phyloP scores from a whole-genome alignment of 2,329 filamentous ascomycete genomes.

The Fusarium temperatum region DNA sequence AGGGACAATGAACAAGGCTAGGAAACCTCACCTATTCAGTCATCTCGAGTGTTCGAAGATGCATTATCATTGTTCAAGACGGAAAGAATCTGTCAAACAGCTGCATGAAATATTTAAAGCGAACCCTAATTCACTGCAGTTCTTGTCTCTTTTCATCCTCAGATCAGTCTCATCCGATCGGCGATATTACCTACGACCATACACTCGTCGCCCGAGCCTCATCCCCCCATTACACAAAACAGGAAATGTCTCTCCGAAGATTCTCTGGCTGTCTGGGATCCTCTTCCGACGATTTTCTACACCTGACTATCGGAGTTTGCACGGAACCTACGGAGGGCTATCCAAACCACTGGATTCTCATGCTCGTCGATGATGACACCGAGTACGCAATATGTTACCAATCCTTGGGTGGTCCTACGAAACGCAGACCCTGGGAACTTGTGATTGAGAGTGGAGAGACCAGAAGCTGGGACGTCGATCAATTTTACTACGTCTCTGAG shows the following conservation, averaged over 20 bases:
- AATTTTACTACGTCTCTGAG: neutral
- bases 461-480: neutral
- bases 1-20: neutral
- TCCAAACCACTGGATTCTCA: conserved; percentile 4
- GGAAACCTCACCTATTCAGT: neutral
- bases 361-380: neutral
- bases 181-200: neutral
- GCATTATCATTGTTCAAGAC: neutral
- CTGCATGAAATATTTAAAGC: neutral
- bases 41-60: neutral
- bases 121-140: neutral
- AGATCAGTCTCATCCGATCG: neutral
- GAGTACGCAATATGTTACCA: neutral
- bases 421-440: neutral
- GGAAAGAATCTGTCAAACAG: neutral
- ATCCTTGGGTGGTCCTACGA: neutral
- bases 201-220: neutral
- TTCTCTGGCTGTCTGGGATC: neutral
- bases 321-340: neutral
- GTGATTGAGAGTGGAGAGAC: neutral
- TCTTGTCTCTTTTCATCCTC: neutral
- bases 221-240: neutral
- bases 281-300: neutral
- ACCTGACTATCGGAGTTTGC: neutral
- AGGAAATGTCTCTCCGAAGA: neutral